phyloP scores from a whole-genome alignment of 345 rosid genomes.

The Crucihimalaya himalaica region DNA sequence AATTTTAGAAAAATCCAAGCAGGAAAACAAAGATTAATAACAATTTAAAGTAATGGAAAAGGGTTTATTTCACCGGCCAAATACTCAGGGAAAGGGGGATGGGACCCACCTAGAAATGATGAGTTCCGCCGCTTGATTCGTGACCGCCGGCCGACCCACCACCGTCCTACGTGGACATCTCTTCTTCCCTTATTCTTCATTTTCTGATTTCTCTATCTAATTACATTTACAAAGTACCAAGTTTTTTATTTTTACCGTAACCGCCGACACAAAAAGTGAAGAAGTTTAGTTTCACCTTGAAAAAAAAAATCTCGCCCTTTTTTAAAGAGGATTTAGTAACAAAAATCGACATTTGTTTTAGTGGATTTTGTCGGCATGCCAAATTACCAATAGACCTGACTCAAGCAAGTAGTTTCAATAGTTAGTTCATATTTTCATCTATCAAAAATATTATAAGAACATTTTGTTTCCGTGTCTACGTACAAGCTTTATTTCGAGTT shows the following conservation, averaged over 20 bases:
- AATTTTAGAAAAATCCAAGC: not conserved
- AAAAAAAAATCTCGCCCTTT: not conserved
- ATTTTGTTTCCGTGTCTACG: not conserved
- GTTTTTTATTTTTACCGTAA: not conserved
- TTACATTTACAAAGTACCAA: not conserved
- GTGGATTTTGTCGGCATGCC: slow-evolving; percentile 8
- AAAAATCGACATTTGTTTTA: not conserved
- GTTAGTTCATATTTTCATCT: not conserved
- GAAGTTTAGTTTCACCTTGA: not conserved
- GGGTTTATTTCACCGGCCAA: slow-evolving; percentile 38
- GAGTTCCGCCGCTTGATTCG: slow-evolving; percentile 77
- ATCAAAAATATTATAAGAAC: not conserved
- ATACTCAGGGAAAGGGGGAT: slow-evolving; percentile 36
- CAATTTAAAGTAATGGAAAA: not conserved
- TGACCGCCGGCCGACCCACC: slow-evolving; percentile 77
- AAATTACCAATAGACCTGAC: slow-evolving; percentile 6
- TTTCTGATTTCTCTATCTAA: not conserved
- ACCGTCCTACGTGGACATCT: slow-evolving; percentile 80
- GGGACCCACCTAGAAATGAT: slow-evolving; percentile 55
- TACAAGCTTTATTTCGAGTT: not conserved
- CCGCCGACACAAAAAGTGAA: slow-evolving; percentile 12
- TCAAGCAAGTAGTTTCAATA: not conserved
- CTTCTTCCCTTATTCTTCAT: not conserved
- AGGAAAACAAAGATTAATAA: not conserved
- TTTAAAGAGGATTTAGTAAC: not conserved